phyloP scores from a whole-genome alignment of 2,329 filamentous ascomycete genomes.

The Ophiocordyceps camponoti-floridani region DNA sequence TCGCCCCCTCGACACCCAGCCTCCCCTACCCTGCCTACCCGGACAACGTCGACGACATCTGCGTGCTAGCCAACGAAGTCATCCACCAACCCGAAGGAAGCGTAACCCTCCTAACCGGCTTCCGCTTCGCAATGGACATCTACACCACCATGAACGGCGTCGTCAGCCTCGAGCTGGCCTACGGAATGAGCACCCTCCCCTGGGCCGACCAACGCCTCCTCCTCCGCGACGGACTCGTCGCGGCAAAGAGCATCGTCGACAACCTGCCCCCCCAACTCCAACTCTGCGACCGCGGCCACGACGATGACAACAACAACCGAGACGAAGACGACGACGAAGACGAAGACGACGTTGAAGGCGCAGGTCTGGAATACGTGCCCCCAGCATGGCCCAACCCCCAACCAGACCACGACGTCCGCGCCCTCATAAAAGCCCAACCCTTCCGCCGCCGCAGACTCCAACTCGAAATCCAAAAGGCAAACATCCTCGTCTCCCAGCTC shows the following conservation, averaged over 20 bases:
- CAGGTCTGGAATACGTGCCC: constrained; percentile 32
- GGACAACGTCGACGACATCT: constrained; percentile 68
- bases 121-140: constrained; percentile 62
- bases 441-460: constrained; percentile 41
- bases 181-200: constrained; percentile 59
- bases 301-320: no score
- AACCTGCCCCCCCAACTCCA: constrained; percentile 52
- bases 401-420: constrained; percentile 30
- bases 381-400: constrained; percentile 27
- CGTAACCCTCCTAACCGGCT: constrained; percentile 58
- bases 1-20: constrained; percentile 58
- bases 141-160: constrained; percentile 68
- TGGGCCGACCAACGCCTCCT: constrained; percentile 63
- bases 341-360: constrained; percentile 18
- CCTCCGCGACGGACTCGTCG: constrained; percentile 50
- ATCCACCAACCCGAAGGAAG: constrained; percentile 49
- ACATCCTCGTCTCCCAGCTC: constrained; percentile 69
- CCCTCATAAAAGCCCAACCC: constrained; percentile 28
- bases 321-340: neutral
- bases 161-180: constrained; percentile 64
- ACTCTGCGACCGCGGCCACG: constrained; percentile 26
- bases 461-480: constrained; percentile 82
- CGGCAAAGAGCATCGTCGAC: constrained; percentile 50
- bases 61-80: constrained; percentile 54
- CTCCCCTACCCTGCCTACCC: constrained; percentile 67